Conservation (phyloP, 176 grass and related monocot species). For the Aegilops tauschii region DNA sequence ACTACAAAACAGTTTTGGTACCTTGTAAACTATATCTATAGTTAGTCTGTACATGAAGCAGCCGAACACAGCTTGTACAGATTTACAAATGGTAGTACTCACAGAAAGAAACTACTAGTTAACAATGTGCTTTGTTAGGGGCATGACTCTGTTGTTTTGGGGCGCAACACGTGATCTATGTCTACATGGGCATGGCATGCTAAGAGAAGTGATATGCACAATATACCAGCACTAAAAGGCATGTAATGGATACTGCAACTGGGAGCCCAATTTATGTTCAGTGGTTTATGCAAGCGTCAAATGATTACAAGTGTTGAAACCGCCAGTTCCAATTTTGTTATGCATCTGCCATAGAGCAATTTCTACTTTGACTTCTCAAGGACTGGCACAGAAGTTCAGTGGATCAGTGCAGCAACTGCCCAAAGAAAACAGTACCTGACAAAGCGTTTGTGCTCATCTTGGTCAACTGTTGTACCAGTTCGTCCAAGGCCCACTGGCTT, state of each 20-base stretch:
- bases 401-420: not conserved
- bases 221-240: not conserved
- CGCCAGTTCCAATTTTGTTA: not conserved
- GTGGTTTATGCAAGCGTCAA: not conserved
- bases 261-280: not conserved
- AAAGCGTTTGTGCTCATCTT: conserved; percentile 87
- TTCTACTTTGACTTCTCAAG: not conserved
- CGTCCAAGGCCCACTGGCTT: conserved; percentile 69
- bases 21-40: not conserved
- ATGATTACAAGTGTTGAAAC: not conserved
- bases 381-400: not conserved
- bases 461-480: conserved; percentile 48
- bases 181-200: not conserved
- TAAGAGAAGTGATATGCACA: not conserved
- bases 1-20: conserved; percentile 6
- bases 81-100: not conserved
- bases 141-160: not conserved
- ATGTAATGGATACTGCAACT: not conserved
- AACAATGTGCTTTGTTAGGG: not conserved
- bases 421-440: conserved; percentile 70
- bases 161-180: not conserved
- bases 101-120: conserved; percentile 15
- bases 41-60: not conserved
- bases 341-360: not conserved
- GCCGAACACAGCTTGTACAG: conserved; percentile 1